These are phyloP conservation scores for Albatrellus ellisii DNA, from an alignment of 768 basidiomycete species.

Conservation along the genomic window DNA sequence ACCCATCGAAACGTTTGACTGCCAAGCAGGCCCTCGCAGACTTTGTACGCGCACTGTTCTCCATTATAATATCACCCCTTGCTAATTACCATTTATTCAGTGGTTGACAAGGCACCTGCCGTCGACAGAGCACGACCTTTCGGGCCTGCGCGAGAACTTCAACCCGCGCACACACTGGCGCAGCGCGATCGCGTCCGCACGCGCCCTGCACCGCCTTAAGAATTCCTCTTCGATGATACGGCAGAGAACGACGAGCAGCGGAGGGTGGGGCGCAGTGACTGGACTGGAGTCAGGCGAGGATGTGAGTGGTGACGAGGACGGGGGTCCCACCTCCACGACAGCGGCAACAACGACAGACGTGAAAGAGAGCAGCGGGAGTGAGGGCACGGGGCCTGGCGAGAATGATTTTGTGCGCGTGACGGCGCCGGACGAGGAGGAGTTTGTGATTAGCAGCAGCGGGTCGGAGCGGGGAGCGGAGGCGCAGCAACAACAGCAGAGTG, in stretches of 20 bases:
- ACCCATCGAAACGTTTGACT: constrained; percentile 60
- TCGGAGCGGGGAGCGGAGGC: background rate
- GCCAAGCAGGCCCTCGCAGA: constrained; percentile 58
- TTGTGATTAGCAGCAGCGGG: background rate
- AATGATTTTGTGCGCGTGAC: background rate
- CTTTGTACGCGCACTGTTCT: too few relatives aligned
- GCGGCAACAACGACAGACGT: background rate
- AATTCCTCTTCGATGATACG: too few relatives aligned
- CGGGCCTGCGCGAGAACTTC: constrained; percentile 73
- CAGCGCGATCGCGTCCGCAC: constrained; percentile 45
- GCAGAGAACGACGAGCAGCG: background rate
- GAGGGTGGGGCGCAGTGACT: background rate
- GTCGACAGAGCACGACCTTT: constrained; percentile 64
- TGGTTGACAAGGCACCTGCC: constrained; percentile 64
- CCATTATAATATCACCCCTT: too few relatives aligned
- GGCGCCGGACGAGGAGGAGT: background rate
- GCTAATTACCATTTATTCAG: too few relatives aligned
- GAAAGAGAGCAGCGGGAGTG: background rate
- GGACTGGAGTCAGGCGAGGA: background rate
- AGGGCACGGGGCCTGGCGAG: background rate
- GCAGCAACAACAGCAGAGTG: too few relatives aligned
- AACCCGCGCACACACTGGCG: constrained; percentile 65
- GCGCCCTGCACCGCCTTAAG: constrained; percentile 13
- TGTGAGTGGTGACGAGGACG: background rate
- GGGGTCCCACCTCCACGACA: background rate